Base-by-base conservation (phyloP, 2,329 filamentous ascomycete species). In the Aspergillus pseudotamarii region DNA sequence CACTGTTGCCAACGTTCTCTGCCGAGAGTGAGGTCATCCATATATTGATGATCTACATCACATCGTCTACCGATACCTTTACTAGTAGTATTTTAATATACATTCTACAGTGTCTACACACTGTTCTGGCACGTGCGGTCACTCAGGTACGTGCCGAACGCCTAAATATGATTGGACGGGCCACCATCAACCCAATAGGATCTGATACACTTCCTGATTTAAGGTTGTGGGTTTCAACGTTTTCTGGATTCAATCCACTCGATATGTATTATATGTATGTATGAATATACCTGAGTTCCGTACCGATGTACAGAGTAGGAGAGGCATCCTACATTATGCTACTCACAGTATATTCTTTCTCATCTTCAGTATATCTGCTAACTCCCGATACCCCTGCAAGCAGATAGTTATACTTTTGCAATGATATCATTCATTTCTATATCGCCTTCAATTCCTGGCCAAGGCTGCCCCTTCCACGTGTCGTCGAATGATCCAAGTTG, bases 1-100 rank as follows among this genome's bases (percentile, higher is more conserved):
- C 38, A 43, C 16, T 14, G 38, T 43, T 46, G 19, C 12, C 34
- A 32, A 38, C 6, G 11, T 50, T 16, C 16, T 41, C 34, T 26
- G 30, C n/a, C n/a, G n/a, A n/a, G 8, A 34, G 14, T 58, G 57
- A 58, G 34, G 43, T 50, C 45, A 58, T 50, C 26, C 43, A 23
- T 21, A 28, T 26, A 50, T 53, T 53, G 50, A 34, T 34, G 50
- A 34, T 53, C 30, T 32, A 53, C 50, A 53, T 30, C 12, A 34
- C n/a, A n/a, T 34, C 11, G n/a, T 30, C 34, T 32, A 34, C 28
- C 50, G 30, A n/a, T 32, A 12, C 30, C n/a, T 28, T 14, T 28
- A 9, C 23, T 28, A 50, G 46, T 28, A 50, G 46, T 30, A n/a
- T 16, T 16, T 19, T 48, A 8, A 26, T 46, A 23, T 23, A 23